Percentiles rank a stretch among this genome's conserved stretches.
These are phyloP conservation scores for Phlyctochytrium bullatum DNA, from an alignment of 192 early-diverging fungal genomes.

Conservation along the genomic window DNA sequence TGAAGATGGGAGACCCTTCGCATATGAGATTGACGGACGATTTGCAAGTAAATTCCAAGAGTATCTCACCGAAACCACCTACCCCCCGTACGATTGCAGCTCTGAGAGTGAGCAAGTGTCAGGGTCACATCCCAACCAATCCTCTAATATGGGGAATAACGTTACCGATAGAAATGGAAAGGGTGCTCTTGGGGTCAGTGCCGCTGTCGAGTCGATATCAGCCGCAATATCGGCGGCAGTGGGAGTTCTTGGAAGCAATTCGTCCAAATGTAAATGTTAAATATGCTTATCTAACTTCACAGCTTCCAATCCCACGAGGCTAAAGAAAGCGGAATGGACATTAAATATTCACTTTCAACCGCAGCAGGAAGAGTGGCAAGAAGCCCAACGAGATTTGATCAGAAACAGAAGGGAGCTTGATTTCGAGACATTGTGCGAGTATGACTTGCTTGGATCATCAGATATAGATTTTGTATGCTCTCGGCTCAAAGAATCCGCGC, in stretches of 20 bases:
- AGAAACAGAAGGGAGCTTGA: constrained; percentile 40
- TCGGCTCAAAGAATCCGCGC: constrained; percentile 43
- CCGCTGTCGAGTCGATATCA: constrained; percentile 27
- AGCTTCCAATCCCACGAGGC: background rate
- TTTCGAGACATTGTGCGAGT: constrained; percentile 50
- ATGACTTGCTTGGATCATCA: constrained; percentile 37
- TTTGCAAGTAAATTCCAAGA: constrained; percentile 36
- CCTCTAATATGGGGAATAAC: background rate
- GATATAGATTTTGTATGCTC: constrained; percentile 39
- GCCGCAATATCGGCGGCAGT: constrained; percentile 23
- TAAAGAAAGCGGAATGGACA: constrained; percentile 47
- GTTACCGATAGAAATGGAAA: background rate
- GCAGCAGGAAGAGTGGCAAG: constrained; percentile 36
- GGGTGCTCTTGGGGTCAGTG: constrained; percentile 7
- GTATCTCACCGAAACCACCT: constrained; percentile 34
- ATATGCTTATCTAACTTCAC: background rate
- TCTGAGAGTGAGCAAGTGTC: background rate
- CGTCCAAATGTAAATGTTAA: background rate
- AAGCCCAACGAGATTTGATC: constrained; percentile 34
- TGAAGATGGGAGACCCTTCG: constrained; percentile 59
- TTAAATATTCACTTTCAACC: constrained; percentile 28
- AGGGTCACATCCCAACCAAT: background rate
- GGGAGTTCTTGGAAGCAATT: constrained; percentile 21
- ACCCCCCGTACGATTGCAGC: constrained; percentile 38
- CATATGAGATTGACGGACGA: constrained; percentile 47